These are phyloP conservation scores for Calocera viscosa DNA, from an alignment of 768 basidiomycete genomes.

Conservation along the genomic window DNA sequence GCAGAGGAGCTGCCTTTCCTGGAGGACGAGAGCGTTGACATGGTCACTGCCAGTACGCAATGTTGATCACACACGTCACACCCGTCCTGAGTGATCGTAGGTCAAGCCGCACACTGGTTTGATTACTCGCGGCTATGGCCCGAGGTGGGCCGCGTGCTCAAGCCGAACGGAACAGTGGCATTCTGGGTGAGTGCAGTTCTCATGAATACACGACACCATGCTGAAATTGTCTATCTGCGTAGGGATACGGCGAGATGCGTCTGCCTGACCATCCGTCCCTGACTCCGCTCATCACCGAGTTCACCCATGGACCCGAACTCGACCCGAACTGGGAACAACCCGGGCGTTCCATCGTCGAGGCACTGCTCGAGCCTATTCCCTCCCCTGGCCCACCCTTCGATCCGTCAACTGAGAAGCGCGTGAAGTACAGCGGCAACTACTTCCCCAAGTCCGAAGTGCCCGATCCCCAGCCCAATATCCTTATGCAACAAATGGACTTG, in stretches of 20 bases:
- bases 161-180: slow-evolving; percentile 51
- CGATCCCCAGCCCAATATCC: slow-evolving; percentile 36
- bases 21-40: slow-evolving; percentile 44
- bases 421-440: slow-evolving; percentile 31
- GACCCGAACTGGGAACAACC: slow-evolving; percentile 74
- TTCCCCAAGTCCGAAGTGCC: slow-evolving; percentile 26
- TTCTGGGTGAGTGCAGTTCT: slow-evolving; percentile 45
- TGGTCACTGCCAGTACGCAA: slow-evolving; percentile 49
- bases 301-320: slow-evolving; percentile 43
- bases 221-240: background rate
- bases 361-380: slow-evolving; percentile 54
- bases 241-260: slow-evolving; percentile 58
- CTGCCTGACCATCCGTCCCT: slow-evolving; percentile 47
- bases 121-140: slow-evolving; percentile 60
- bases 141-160: slow-evolving; percentile 48
- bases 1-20: slow-evolving; percentile 48
- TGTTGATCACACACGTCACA: background rate
- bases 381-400: slow-evolving; percentile 19
- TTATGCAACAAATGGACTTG: slow-evolving; percentile 53
- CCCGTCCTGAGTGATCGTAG: slow-evolving; percentile 26
- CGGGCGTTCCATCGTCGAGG: slow-evolving; percentile 61
- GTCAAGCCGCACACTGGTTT: slow-evolving; percentile 76
- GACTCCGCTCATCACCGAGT: slow-evolving; percentile 46
- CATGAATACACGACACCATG: background rate
- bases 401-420: slow-evolving; percentile 15